Evolutionary conservation across 208 protist genomes (phyloP), one percentile per base, ranked within the genome.

Genomic region (Acanthamoeba triangularis): DNA sequence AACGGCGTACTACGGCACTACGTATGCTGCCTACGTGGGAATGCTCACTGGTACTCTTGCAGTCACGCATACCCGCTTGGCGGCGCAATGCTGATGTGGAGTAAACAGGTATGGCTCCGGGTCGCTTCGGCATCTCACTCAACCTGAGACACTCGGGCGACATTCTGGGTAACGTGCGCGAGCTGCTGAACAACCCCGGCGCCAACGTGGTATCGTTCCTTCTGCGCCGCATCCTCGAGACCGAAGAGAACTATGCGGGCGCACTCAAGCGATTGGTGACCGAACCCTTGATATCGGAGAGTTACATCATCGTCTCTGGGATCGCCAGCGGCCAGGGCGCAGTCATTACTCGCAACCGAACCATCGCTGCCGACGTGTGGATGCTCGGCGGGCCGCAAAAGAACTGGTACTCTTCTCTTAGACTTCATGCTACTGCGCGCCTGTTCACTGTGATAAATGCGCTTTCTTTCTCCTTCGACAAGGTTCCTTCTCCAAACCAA

Each of bases 401-500:
- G 23, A 52, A 28, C 25, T 88, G 80, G 80, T 88, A 88, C 20
- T 25, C 7, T 23, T 7, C 23, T 88, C 52, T 20, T 54, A 25
- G 14, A 54, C n/a, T 35, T 33, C 18, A 56, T 3, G 44, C 23
- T 88, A 8, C 20, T 1, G 25, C 20, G 16, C n/a, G n/a, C 28
- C 23, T 54, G 11, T 52, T 23, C 65, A 28, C 33, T 14, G 18
- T 59, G 80, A 11, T 47, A 47, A 3, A 47, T 11, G 44, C 44
- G 10, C 13, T 47, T 3, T 47, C 44, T 47, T 3, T 47, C 44
- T 47, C 47, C 47, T 88, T 61, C 37, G 6, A 10, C n/a, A 13
- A 88, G 84, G 84, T 91, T 91, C 30, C 59, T 91, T 13, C 59
- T 91, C 23, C 84, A 91, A 33, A 91, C 84, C 30, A 91, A 91